Evolutionary conservation across 345 rosid species (phyloP).

Genomic region (Eucalyptus grandis): DNA sequence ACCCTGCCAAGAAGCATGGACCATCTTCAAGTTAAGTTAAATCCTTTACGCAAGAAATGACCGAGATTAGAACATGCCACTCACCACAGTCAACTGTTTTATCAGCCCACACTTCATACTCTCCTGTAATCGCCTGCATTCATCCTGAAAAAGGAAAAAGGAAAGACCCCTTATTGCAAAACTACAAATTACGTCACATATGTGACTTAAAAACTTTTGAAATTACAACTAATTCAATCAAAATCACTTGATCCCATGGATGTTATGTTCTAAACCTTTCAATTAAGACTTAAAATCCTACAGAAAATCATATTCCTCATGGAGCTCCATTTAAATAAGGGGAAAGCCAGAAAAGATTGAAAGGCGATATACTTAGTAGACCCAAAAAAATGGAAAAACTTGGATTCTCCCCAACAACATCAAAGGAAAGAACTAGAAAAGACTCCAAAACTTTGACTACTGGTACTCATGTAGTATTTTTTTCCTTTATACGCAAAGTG

Average conservation of each 20-base stretch:
- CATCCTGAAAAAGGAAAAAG: constrained; percentile 42
- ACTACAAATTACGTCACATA: background rate
- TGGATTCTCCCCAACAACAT: background rate
- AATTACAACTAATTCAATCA: background rate
- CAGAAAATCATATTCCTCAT: background rate
- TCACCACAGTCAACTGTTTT: constrained; percentile 64
- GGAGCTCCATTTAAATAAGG: background rate
- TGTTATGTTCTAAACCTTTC: background rate
- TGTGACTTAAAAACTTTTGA: background rate
- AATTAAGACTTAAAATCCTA: background rate
- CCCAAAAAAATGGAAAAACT: background rate
- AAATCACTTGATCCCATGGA: background rate
- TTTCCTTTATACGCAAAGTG: background rate
- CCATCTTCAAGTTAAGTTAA: background rate
- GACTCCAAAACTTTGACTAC: background rate
- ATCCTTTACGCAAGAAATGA: background rate
- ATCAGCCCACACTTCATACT: constrained; percentile 62
- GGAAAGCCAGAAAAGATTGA: background rate
- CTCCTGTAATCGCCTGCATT: constrained; percentile 58
- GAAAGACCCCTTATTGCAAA: background rate
- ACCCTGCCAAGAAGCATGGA: constrained; percentile 33
- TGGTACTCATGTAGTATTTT: background rate
- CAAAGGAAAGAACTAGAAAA: background rate
- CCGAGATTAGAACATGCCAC: background rate
- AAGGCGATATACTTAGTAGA: background rate